These are phyloP conservation scores for Acidiella bohemica DNA, from an alignment of 495 filamentous ascomycete genomes.

Conservation along the genomic window DNA sequence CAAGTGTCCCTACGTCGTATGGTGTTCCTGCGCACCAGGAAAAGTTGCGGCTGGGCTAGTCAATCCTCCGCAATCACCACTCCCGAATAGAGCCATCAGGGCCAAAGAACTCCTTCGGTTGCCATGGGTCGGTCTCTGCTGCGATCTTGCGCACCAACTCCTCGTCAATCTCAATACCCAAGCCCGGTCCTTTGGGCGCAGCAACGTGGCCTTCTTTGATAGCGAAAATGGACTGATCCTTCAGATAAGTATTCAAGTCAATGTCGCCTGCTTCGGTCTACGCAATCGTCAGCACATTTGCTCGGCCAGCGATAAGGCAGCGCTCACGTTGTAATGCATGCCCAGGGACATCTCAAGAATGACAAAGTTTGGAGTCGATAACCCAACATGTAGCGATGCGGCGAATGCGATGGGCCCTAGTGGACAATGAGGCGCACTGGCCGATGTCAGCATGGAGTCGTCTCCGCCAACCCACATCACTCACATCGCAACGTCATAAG, in stretches of 20 bases:
- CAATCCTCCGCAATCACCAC: no score
- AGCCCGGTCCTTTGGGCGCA: slow-evolving; percentile 44
- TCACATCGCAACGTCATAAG: slow-evolving; percentile 67
- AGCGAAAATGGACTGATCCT: slow-evolving; percentile 47
- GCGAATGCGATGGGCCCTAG: slow-evolving; percentile 64
- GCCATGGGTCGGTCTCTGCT: slow-evolving; percentile 41
- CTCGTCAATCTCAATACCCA: slow-evolving; percentile 69
- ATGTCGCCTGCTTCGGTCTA: slow-evolving; percentile 41
- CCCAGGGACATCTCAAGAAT: slow-evolving; percentile 75
- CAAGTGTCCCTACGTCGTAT: no score
- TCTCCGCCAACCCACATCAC: no score
- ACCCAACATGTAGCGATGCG: slow-evolving; percentile 55
- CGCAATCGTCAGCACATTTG: no score
- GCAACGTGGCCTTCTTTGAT: slow-evolving; percentile 57
- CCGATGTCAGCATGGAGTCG: no score
- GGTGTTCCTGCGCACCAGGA: no score
- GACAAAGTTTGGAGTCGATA: slow-evolving; percentile 52
- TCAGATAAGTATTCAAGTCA: slow-evolving; percentile 56
- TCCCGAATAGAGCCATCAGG: slow-evolving; percentile 60
- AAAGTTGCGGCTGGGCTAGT: no score
- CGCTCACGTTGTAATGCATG: slow-evolving; percentile 63
- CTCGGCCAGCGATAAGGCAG: no score
- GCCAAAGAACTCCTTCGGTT: slow-evolving; percentile 49
- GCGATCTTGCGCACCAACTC: slow-evolving; percentile 44
- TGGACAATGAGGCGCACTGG: slow-evolving; percentile 67